A percentile compares a stretch with the other conserved stretches of the same genome.
Conservation (phyloP, 108 stramenopile species). For the Parmales sp. region DNA sequence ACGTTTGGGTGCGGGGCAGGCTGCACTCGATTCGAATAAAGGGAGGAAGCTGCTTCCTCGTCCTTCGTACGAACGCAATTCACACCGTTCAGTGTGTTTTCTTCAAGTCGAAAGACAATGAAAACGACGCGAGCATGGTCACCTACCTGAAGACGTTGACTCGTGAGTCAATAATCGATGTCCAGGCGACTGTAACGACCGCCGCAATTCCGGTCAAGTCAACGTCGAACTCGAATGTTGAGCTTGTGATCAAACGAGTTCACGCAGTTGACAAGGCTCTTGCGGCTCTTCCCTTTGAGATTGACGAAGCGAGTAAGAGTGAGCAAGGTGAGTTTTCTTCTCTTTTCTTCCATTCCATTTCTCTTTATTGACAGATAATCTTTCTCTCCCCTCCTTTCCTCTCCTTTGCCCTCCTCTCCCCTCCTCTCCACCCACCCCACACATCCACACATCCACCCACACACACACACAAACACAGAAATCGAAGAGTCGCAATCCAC, state of each 20-base stretch:
- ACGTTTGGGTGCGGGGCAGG: slow-evolving; percentile 81
- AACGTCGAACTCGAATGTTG: slow-evolving; percentile 63
- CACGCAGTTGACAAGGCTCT: slow-evolving; percentile 75
- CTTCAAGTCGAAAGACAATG: slow-evolving; percentile 78
- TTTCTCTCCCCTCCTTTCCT: no score
- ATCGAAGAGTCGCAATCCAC: slow-evolving; percentile 81
- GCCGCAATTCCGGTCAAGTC: slow-evolving; percentile 59
- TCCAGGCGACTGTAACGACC: slow-evolving; percentile 64
- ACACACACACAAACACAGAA: no score
- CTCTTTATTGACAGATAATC: no score
- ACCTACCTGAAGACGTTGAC: slow-evolving; percentile 80
- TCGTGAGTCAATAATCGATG: slow-evolving; percentile 78
- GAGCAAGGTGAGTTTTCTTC: no score
- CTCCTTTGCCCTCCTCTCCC: neutral
- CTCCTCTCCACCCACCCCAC: slow-evolving; percentile 12
- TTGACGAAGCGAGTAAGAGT: slow-evolving; percentile 87
- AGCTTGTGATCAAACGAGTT: slow-evolving; percentile 66
- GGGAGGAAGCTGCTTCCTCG: slow-evolving; percentile 90
- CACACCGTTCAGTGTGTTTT: slow-evolving; percentile 84
- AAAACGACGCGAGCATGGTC: slow-evolving; percentile 72
- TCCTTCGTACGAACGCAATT: slow-evolving; percentile 77
- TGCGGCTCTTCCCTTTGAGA: slow-evolving; percentile 74
- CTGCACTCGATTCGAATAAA: slow-evolving; percentile 85
- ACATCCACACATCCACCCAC: no score
- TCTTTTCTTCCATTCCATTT: no score